Base-by-base conservation (phyloP, 164 flowering plant species). In the Liquidambar formosana region DNA sequence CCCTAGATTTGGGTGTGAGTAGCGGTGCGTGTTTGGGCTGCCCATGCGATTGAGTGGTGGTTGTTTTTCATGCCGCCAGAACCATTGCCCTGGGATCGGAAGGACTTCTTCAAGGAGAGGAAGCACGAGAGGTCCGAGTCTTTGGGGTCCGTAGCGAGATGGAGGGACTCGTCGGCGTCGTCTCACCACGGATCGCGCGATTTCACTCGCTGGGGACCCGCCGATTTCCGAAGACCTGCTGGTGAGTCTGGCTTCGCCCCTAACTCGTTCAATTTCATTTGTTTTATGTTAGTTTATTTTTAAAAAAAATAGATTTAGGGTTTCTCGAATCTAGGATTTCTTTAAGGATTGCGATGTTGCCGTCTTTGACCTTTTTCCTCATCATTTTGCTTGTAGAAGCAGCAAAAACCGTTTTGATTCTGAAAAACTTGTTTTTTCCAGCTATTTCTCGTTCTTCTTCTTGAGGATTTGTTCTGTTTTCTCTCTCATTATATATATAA, bases 41-140 rank as follows among this genome's bases (percentile, higher is more conserved):
- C 81, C 76, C 76, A 84, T 84, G 88, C 83, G 68, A 56, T 81
- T 73, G 75, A 52, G 41, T 57, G 71, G 38, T 58, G 33, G 66
- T 56, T 44, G 57, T 41, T 61, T 78, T 87, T 84, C 80, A 92
- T 92, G 99, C 98, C 98, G 88, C 95, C 95, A 68, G 99, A 96
- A 85, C 90, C 91, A 61, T 76, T 75, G 85, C 84, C 86, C 60
- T 91, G 89, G 94, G 95, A 92, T 77, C 91, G 98, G 81, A 91
- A 88, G 81, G 99, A 93, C 65, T 82, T 86, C 69, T 79, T 82
- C 77, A 88, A 77, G 84, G 93, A 89, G 79, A 88, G 88, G 88
- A 85, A 84, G 88, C 83, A 81, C 77, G 94, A 86, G 68, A 77
- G 88, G 83, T 63, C 84, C 53, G 82, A 64, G 74, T 62, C 76